Evolutionary conservation across 139 green algal species (phyloP).

Genomic region (Picochlorum sp.): DNA sequence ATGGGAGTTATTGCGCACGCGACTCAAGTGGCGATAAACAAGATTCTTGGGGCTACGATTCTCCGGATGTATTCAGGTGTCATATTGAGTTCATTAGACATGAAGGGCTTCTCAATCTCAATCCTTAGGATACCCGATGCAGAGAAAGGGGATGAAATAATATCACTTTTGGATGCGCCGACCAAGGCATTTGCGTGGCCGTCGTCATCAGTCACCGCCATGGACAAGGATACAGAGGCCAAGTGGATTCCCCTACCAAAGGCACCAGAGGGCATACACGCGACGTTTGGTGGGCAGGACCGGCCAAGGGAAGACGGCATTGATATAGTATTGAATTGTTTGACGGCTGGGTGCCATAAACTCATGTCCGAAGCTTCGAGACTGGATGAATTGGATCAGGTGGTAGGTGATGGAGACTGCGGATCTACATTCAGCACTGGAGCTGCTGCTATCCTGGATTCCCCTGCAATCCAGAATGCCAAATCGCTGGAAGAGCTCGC

Average conservation of each 20-base stretch:
- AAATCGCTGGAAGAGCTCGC: slow-evolving; percentile 5
- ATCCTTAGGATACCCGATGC: slow-evolving; percentile 15
- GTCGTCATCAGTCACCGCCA: too few relatives aligned
- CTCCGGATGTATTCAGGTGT: slow-evolving; percentile 42
- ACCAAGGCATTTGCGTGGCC: slow-evolving; percentile 11
- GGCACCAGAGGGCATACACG: too few relatives aligned
- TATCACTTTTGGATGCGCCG: slow-evolving; percentile 40
- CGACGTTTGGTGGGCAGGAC: too few relatives aligned
- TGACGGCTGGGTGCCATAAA: slow-evolving; percentile 16
- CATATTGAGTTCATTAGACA: slow-evolving; percentile 73
- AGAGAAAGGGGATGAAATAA: not conserved
- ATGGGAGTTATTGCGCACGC: slow-evolving; percentile 29
- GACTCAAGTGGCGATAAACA: slow-evolving; percentile 14
- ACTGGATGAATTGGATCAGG: slow-evolving; percentile 47
- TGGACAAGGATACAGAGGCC: too few relatives aligned
- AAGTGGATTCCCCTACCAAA: too few relatives aligned
- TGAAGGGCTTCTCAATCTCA: slow-evolving; percentile 45
- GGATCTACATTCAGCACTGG: slow-evolving; percentile 51
- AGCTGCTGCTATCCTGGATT: slow-evolving; percentile 30
- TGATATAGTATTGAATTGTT: too few relatives aligned
- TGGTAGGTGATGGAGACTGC: slow-evolving; percentile 79
- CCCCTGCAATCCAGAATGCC: slow-evolving; percentile 13
- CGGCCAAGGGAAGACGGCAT: too few relatives aligned
- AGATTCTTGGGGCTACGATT: slow-evolving; percentile 12
- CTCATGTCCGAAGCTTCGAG: slow-evolving; percentile 22